phyloP scores from a whole-genome alignment of 2,329 filamentous ascomycete species.

The Coccinonectria pachysandricola region DNA sequence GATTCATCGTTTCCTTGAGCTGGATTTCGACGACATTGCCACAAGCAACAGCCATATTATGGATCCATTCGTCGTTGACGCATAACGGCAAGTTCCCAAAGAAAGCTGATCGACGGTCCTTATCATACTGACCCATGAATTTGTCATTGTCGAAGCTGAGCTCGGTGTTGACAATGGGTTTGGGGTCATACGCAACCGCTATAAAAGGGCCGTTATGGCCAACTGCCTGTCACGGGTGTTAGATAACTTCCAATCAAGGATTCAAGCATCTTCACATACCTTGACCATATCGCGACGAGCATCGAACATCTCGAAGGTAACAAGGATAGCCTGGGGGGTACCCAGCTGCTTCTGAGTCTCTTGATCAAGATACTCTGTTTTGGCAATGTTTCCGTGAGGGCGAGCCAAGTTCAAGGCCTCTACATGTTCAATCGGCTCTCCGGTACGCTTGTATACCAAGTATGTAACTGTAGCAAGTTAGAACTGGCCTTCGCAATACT shows the following conservation, averaged over 20 bases:
- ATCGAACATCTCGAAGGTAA: conserved; percentile 43
- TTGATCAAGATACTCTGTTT: conserved; percentile 25
- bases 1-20: conserved; percentile 2
- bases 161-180: no score
- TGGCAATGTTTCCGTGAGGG: conserved; percentile 33
- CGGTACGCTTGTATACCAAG: conserved; percentile 31
- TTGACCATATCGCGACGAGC: conserved; percentile 36
- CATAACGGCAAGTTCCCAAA: conserved; percentile 34
- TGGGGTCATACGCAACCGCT: conserved; percentile 5
- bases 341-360: conserved; percentile 24
- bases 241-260: neutral
- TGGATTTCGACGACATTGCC: conserved; percentile 24
- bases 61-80: conserved; percentile 26
- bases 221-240: neutral
- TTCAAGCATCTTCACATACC: conserved; percentile 25
- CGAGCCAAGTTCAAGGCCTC: conserved; percentile 36
- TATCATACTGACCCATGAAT: conserved; percentile 26
- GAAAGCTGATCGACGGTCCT: conserved; percentile 37
- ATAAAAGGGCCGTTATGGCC: conserved; percentile 1
- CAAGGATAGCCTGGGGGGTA: conserved; percentile 31
- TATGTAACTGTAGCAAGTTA: conserved; percentile 34
- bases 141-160: conserved; percentile 4
- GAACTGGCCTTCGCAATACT: no score
- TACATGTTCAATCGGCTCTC: conserved; percentile 25
- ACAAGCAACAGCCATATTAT: conserved; percentile 25